Conservation (phyloP, 768 basidiomycete species). For the Pleurotus pulmonarius region DNA sequence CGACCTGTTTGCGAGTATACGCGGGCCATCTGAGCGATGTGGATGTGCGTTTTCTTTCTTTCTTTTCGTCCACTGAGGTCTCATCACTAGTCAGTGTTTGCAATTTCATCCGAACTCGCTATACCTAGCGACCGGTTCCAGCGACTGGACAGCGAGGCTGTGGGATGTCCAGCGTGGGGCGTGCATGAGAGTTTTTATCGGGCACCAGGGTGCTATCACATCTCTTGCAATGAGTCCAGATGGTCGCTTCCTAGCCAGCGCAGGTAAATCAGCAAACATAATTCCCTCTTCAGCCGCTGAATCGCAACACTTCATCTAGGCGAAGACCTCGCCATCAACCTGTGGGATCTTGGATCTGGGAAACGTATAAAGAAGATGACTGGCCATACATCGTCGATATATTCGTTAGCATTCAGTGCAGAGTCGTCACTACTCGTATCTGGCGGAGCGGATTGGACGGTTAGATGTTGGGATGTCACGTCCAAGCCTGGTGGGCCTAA, state of each 20-base stretch:
- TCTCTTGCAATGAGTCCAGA: slow-evolving; percentile 89
- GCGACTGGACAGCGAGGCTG: slow-evolving; percentile 91
- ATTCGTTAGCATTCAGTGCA: slow-evolving; percentile 87
- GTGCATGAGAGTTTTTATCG: slow-evolving; percentile 93
- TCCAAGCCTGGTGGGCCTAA: slow-evolving; percentile 61
- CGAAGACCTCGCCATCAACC: slow-evolving; percentile 88
- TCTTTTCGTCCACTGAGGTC: slow-evolving; percentile 3
- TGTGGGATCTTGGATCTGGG: slow-evolving; percentile 97
- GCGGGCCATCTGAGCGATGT: slow-evolving; percentile 97
- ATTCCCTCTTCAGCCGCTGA: not conserved
- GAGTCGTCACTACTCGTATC: slow-evolving; percentile 90
- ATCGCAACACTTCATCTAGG: slow-evolving; percentile 34
- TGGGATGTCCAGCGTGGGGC: slow-evolving; percentile 98
- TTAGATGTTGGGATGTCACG: slow-evolving; percentile 98
- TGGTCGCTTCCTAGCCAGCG: slow-evolving; percentile 89
- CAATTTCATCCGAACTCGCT: slow-evolving; percentile 97
- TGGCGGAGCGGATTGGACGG: slow-evolving; percentile 92
- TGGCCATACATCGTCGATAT: slow-evolving; percentile 86
- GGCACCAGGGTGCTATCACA: slow-evolving; percentile 87
- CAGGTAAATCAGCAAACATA: slow-evolving; percentile 43
- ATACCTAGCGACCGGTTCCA: slow-evolving; percentile 95
- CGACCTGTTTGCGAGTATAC: slow-evolving; percentile 83
- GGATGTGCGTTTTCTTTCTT: slow-evolving; percentile 60
- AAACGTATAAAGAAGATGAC: slow-evolving; percentile 94
- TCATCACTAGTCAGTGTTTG: slow-evolving; percentile 59